Percentiles rank a stretch among this genome's conserved stretches.
Conservation (phyloP, 164 flowering plant genomes). For the Vitis amurensis region DNA sequence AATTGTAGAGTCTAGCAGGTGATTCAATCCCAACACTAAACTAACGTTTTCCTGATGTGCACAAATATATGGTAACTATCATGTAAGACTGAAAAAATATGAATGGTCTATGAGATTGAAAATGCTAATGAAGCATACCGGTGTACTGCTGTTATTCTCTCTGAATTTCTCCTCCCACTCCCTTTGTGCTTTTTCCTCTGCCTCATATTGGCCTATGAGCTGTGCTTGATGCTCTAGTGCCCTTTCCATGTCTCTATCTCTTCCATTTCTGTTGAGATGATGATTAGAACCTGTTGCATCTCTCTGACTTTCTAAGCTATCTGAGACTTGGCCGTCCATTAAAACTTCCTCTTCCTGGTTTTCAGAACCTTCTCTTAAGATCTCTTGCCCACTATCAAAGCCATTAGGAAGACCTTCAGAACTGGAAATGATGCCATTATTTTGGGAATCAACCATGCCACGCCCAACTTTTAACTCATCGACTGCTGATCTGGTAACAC, state of each 20-base stretch:
- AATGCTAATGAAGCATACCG: conserved; percentile 41
- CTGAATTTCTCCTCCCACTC: conserved; percentile 87
- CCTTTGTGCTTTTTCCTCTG: conserved; percentile 83
- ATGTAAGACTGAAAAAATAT: not conserved
- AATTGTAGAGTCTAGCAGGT: too few relatives aligned
- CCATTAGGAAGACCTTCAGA: conserved; percentile 13
- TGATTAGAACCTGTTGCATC: conserved; percentile 8
- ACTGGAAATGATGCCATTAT: conserved; percentile 15
- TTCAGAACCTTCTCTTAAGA: conserved; percentile 15
- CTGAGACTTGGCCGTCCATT: conserved; percentile 12
- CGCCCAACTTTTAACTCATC: conserved; percentile 27
- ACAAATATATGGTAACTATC: too few relatives aligned
- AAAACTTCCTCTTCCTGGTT: conserved; percentile 8
- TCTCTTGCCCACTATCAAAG: conserved; percentile 17
- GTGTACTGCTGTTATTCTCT: conserved; percentile 54
- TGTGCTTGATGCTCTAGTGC: conserved; percentile 65
- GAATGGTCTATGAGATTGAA: not conserved
- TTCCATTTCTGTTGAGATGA: conserved; percentile 22
- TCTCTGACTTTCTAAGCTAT: conserved; percentile 12
- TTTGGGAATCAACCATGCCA: conserved; percentile 23
- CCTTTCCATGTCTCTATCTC: conserved; percentile 53
- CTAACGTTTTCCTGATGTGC: too few relatives aligned
- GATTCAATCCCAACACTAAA: too few relatives aligned
- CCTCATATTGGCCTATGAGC: conserved; percentile 66
- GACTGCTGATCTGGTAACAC: conserved; percentile 35